Evolutionary conservation across 306 rosid genomes (phyloP).

Genomic region (Benincasa hispida): DNA sequence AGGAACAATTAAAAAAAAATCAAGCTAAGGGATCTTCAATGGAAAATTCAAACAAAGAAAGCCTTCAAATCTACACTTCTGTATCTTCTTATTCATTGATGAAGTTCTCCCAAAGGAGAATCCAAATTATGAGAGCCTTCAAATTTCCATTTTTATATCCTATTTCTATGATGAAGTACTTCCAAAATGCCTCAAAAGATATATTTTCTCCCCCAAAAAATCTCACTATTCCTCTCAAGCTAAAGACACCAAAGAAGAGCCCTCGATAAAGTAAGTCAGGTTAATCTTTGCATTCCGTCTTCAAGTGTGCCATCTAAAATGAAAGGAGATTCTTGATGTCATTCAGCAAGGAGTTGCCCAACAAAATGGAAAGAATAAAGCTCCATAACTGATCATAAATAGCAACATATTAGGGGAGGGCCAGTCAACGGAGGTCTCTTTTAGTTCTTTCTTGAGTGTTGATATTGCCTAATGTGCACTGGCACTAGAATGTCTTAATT

Average conservation of each 20-base stretch:
- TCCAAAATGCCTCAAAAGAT: neutral
- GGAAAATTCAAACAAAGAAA: no score
- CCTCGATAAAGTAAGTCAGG: neutral
- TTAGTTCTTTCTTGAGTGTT: neutral
- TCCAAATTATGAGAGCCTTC: neutral
- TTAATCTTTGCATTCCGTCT: neutral
- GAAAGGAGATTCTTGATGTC: neutral
- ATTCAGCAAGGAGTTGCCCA: neutral
- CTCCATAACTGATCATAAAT: neutral
- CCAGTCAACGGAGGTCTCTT: neutral
- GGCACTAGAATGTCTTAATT: neutral
- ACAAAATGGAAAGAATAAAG: neutral
- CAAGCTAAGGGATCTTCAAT: no score
- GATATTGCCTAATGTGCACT: neutral
- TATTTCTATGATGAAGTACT: neutral
- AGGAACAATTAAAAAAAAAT: no score
- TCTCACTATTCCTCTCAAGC: neutral
- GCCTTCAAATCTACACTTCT: no score
- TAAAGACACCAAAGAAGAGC: neutral
- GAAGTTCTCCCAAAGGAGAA: neutral
- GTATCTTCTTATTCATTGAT: neutral
- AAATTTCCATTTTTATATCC: neutral
- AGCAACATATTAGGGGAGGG: neutral
- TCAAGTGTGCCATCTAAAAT: neutral
- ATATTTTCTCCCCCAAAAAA: neutral